A percentile compares a stretch with the other conserved stretches of the same genome.
Conservation (phyloP, 257 asterid species). For the Solanum chilense region DNA sequence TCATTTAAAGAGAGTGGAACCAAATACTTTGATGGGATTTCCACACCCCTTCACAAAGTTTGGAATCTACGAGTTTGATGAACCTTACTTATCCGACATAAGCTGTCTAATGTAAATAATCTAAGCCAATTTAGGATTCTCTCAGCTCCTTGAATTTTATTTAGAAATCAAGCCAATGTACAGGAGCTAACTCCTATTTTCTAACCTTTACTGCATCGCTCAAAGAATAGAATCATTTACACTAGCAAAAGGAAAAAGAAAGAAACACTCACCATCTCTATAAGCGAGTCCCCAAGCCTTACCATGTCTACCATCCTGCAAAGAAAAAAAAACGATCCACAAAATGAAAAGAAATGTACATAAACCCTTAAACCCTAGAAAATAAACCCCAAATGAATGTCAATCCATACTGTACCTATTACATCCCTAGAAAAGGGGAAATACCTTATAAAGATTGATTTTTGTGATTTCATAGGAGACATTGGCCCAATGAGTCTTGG, state of each 20-base stretch:
- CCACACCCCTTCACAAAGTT: background rate
- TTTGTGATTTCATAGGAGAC: conserved; percentile 84
- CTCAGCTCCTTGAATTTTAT: background rate
- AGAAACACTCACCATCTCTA: conserved; percentile 45
- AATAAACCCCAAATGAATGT: background rate
- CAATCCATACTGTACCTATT: background rate
- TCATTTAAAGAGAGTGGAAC: background rate
- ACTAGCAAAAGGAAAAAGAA: background rate
- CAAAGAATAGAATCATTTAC: background rate
- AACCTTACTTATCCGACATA: background rate
- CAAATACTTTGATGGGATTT: background rate
- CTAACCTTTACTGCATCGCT: background rate
- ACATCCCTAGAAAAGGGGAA: background rate
- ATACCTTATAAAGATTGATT: conserved; percentile 87
- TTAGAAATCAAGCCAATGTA: background rate
- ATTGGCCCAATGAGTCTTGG: conserved; percentile 73
- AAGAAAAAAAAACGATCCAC: background rate
- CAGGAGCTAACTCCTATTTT: background rate
- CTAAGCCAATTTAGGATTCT: background rate
- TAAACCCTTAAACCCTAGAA: conserved; percentile 1
- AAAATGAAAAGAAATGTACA: background rate
- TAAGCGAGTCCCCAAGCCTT: conserved; percentile 97
- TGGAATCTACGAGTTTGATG: background rate
- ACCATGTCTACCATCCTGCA: conserved; percentile 92
- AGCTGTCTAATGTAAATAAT: background rate